These are phyloP conservation scores for Sanghuangporus baumii DNA, from an alignment of 1,284 basidiomycete genomes.

Conservation along the genomic window DNA sequence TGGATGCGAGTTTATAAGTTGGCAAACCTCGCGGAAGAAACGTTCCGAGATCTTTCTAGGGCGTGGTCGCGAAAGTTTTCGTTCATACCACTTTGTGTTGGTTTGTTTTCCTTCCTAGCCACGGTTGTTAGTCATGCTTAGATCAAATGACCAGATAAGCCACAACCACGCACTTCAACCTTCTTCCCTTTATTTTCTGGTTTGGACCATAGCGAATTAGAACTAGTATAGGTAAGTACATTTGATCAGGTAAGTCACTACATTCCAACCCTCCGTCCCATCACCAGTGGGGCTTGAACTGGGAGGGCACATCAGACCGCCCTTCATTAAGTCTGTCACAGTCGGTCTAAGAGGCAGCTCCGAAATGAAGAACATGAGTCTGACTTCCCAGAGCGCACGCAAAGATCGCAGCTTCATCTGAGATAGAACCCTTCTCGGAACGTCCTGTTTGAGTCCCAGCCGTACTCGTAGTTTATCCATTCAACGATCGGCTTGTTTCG, in stretches of 20 bases:
- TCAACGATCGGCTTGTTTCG: too few species aligned
- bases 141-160: not conserved
- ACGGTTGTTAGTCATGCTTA: not conserved
- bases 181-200: slow-evolving; percentile 19
- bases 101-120: not conserved
- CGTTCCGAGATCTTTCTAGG: not conserved
- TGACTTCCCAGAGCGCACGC: not conserved
- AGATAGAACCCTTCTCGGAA: too few species aligned
- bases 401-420: too few species aligned
- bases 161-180: not conserved
- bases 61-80: not conserved
- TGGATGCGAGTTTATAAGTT: not conserved
- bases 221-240: not conserved
- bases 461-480: too few species aligned
- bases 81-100: not conserved
- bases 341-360: not conserved
- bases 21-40: not conserved
- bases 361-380: not conserved
- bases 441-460: too few species aligned
- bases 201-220: not conserved
- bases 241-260: not conserved
- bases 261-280: not conserved
- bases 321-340: not conserved
- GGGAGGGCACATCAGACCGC: not conserved
- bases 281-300: not conserved